phyloP scores from a whole-genome alignment of 164 flowering plant genomes.

The Umbellularia californica region DNA sequence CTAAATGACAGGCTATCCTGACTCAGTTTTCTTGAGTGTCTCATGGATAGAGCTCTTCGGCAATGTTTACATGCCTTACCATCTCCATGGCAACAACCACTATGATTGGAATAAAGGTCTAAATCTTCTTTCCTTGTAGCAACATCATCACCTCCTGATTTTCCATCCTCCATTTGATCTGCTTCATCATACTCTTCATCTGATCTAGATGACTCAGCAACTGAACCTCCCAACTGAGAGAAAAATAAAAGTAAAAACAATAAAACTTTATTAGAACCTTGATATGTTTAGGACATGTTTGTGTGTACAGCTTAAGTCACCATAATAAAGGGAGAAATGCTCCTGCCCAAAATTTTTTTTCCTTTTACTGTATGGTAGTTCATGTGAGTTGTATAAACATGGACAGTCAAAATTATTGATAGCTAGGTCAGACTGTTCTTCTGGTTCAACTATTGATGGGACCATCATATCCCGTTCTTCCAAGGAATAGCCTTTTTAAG shows the following conservation, averaged over 20 bases:
- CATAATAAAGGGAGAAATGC: too few species aligned
- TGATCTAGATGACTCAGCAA: conserved; percentile 51
- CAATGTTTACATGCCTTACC: conserved; percentile 3
- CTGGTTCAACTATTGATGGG: too few species aligned
- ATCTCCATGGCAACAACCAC: not conserved
- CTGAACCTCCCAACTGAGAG: conserved; percentile 51
- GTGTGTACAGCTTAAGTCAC: too few species aligned
- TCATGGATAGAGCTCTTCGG: conserved; percentile 9
- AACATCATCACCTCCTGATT: conserved; percentile 19
- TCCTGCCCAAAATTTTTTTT: too few species aligned
- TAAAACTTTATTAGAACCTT: not conserved
- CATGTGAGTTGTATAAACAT: not conserved
- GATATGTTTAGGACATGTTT: not conserved
- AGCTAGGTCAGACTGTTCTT: too few species aligned
- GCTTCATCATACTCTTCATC: conserved; percentile 58
- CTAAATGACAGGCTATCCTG: not conserved
- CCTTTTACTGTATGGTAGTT: too few species aligned
- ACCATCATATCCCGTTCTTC: too few species aligned
- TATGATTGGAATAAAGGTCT: not conserved
- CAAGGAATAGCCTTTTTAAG: too few species aligned
- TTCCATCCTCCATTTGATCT: conserved; percentile 30
- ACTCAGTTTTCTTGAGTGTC: conserved; percentile 2
- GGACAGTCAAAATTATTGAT: not conserved
- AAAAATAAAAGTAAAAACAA: not conserved
- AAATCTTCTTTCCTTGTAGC: conserved; percentile 18